A percentile compares a stretch with the other conserved stretches of the same genome.
Conservation (phyloP, 495 filamentous ascomycete genomes). For the Parathielavia appendiculata region DNA sequence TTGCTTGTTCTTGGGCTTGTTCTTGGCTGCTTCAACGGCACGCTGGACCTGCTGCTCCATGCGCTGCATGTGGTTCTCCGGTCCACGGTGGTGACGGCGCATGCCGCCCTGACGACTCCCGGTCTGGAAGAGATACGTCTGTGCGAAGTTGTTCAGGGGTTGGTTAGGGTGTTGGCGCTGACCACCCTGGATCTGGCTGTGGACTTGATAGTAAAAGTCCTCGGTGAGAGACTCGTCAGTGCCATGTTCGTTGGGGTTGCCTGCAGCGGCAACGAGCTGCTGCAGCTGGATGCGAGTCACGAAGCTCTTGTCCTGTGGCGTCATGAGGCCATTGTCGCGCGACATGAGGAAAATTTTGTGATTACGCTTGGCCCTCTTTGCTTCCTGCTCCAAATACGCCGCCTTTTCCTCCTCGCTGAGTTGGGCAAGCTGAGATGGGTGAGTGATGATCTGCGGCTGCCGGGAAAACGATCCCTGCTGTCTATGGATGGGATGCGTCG, state of each 20-base stretch:
- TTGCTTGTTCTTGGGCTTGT: conserved; percentile 95
- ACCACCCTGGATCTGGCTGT: conserved; percentile 84
- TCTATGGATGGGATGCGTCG: conserved; percentile 33
- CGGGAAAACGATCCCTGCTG: conserved; percentile 38
- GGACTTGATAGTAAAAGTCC: conserved; percentile 98
- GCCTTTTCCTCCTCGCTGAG: conserved; percentile 74
- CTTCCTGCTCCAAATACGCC: conserved; percentile 80
- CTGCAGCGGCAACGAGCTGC: conserved; percentile 87
- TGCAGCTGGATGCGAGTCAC: conserved; percentile 97
- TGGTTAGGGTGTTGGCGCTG: conserved; percentile 83
- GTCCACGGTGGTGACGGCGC: conserved; percentile 67
- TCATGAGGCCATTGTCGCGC: conserved; percentile 95
- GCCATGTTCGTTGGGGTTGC: conserved; percentile 72
- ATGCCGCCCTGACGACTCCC: conserved; percentile 68
- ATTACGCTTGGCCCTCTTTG: conserved; percentile 91
- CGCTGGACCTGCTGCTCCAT: conserved; percentile 99
- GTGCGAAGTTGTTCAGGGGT: conserved; percentile 90
- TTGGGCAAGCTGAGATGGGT: conserved; percentile 70
- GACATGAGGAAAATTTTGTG: conserved; percentile 96
- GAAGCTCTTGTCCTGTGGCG: conserved; percentile 98
- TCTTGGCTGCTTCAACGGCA: conserved; percentile 93
- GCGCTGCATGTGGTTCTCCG: conserved; percentile 93
- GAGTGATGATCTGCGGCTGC: conserved; percentile 47
- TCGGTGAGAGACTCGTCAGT: conserved; percentile 75
- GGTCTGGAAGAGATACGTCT: conserved; percentile 94